phyloP scores from a whole-genome alignment of 768 basidiomycete species.

The Auriculariales sp. region DNA sequence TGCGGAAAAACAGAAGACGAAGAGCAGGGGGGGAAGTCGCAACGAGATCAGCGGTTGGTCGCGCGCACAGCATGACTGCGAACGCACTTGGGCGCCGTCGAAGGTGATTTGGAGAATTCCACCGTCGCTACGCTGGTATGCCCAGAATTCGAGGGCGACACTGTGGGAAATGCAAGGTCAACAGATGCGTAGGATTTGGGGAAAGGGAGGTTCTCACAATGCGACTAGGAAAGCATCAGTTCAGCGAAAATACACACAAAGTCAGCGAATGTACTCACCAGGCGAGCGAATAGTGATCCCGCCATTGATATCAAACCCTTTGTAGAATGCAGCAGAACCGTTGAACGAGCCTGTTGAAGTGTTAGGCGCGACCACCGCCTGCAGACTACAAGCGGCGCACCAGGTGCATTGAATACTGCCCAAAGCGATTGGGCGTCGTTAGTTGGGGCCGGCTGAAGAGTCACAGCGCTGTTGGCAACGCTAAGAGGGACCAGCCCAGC shows the following conservation, averaged over 20 bases:
- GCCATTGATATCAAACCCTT: too few relatives aligned
- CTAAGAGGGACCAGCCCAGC: background rate
- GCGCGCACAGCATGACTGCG: background rate
- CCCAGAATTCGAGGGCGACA: constrained; percentile 1
- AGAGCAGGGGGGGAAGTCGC: background rate
- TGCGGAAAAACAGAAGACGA: too few relatives aligned
- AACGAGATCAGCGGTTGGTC: background rate
- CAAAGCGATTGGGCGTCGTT: background rate
- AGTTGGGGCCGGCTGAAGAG: background rate
- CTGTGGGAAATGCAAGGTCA: background rate
- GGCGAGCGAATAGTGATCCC: background rate
- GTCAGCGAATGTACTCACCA: background rate
- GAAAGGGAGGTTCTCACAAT: background rate
- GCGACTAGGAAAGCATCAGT: background rate
- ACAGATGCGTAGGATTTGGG: background rate
- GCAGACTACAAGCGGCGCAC: too few relatives aligned
- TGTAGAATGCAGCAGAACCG: too few relatives aligned
- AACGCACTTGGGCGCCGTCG: background rate
- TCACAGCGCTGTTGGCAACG: background rate
- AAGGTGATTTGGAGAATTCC: constrained; percentile 2
- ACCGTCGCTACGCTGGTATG: constrained; percentile 4
- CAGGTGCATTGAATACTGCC: background rate
- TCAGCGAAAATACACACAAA: background rate
- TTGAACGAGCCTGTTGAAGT: background rate
- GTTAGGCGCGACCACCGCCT: too few relatives aligned